phyloP scores from a whole-genome alignment of 345 rosid genomes.

The Lepidium africanum region DNA sequence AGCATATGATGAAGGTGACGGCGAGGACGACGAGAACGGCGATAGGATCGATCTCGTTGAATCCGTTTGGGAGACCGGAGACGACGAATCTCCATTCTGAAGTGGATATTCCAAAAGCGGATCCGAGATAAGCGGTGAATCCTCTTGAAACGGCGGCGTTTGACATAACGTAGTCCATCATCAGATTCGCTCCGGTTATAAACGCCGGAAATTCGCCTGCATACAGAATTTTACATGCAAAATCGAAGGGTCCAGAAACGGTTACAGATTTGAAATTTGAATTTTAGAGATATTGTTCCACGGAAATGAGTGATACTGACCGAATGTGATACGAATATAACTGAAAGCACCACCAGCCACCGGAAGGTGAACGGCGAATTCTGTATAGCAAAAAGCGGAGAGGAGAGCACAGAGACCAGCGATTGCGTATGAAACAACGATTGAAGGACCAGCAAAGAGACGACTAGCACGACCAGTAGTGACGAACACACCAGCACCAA shows the following conservation, averaged over 20 bases:
- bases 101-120: slow-evolving; percentile 58
- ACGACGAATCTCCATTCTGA: slow-evolving; percentile 56
- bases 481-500: slow-evolving; percentile 90
- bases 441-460: slow-evolving; percentile 61
- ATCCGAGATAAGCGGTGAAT: slow-evolving; percentile 64
- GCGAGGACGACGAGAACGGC: slow-evolving; percentile 54
- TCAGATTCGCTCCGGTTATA: slow-evolving; percentile 70
- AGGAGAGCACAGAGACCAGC: slow-evolving; percentile 91
- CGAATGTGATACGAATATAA: slow-evolving; percentile 84
- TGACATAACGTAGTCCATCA: slow-evolving; percentile 83
- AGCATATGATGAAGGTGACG: slow-evolving; percentile 68
- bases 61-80: slow-evolving; percentile 59
- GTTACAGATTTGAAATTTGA: slow-evolving; percentile 10
- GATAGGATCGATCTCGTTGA: slow-evolving; percentile 60
- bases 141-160: slow-evolving; percentile 92
- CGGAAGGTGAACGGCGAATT: slow-evolving; percentile 94
- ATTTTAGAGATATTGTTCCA: not conserved
- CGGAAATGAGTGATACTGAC: slow-evolving; percentile 27
- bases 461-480: slow-evolving; percentile 64
- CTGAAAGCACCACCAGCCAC: slow-evolving; percentile 99
- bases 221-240: not conserved
- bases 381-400: slow-evolving; percentile 96
- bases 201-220: slow-evolving; percentile 86
- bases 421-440: slow-evolving; percentile 78
- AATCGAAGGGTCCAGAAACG: too few species aligned